These are phyloP conservation scores for Daedalea quercina DNA, from an alignment of 768 basidiomycete species.

Conservation along the genomic window DNA sequence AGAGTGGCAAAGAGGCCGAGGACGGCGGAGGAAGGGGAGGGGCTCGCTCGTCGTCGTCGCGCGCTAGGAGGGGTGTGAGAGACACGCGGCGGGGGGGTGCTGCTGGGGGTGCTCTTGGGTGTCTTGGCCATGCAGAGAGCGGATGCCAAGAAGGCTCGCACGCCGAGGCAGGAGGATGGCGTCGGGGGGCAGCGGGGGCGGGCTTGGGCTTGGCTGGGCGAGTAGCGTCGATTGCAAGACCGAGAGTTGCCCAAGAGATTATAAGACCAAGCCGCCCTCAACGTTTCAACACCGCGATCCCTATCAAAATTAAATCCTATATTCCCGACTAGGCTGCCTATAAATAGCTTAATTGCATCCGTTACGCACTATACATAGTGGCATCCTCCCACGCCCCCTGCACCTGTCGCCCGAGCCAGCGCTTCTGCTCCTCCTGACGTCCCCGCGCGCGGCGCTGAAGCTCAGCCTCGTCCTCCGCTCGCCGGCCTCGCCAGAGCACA, in stretches of 20 bases:
- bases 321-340: slow-evolving; percentile 10
- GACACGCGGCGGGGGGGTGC: background rate
- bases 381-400: slow-evolving; percentile 14
- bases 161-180: background rate
- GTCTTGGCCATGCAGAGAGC: slow-evolving; percentile 22
- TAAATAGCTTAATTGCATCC: slow-evolving; percentile 2
- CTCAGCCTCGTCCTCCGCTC: slow-evolving; percentile 25
- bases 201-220: slow-evolving; percentile 7
- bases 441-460: slow-evolving; percentile 33
- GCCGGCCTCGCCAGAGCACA: slow-evolving; percentile 34
- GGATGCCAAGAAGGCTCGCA: background rate
- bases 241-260: slow-evolving; percentile 18
- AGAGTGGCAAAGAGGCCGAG: slow-evolving; percentile 54
- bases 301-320: slow-evolving; percentile 3
- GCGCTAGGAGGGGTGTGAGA: slow-evolving; percentile 2
- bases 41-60: slow-evolving; percentile 6
- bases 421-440: slow-evolving; percentile 53
- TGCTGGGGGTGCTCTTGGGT: slow-evolving; percentile 5
- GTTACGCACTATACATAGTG: slow-evolving; percentile 12
- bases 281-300: background rate
- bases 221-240: slow-evolving; percentile 13
- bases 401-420: slow-evolving; percentile 28
- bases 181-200: slow-evolving; percentile 8
- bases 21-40: slow-evolving; percentile 41
- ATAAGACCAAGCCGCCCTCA: background rate